A percentile compares a stretch with the other conserved stretches of the same genome.
Evolutionary conservation across 306 rosid genomes (phyloP).

Genomic region (Cicer cuneatum): DNA sequence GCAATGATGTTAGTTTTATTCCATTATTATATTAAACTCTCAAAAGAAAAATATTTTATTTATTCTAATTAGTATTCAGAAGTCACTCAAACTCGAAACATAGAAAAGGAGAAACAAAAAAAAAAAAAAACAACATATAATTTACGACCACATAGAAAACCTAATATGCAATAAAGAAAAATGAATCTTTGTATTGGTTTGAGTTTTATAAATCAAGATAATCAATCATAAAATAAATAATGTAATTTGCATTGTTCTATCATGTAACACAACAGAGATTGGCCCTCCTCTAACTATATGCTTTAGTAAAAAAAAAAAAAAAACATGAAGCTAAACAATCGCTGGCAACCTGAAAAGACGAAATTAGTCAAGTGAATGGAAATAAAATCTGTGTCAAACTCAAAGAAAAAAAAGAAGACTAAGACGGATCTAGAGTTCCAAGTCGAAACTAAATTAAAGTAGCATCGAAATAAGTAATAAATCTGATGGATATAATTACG

Average conservation of each 20-base stretch:
- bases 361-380: neutral
- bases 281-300: neutral
- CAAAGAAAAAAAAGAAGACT: neutral
- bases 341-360: neutral
- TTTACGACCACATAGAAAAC: neutral
- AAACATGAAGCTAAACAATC: neutral
- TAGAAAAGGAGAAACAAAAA: neutral
- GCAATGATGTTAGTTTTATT: neutral
- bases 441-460: neutral
- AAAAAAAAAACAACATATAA: neutral
- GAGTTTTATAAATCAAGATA: neutral
- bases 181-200: neutral
- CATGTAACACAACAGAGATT: neutral
- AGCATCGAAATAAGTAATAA: neutral
- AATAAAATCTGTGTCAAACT: neutral
- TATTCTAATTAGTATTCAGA: neutral
- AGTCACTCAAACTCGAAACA: neutral
- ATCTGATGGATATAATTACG: constrained; percentile 9
- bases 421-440: constrained; percentile 35
- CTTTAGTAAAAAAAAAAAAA: neutral
- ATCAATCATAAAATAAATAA: neutral
- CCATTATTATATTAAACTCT: neutral
- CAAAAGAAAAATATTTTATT: neutral
- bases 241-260: too few relatives aligned
- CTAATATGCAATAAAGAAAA: neutral